phyloP scores from a whole-genome alignment of 768 basidiomycete genomes.

The Dioszegia aurantiaca region DNA sequence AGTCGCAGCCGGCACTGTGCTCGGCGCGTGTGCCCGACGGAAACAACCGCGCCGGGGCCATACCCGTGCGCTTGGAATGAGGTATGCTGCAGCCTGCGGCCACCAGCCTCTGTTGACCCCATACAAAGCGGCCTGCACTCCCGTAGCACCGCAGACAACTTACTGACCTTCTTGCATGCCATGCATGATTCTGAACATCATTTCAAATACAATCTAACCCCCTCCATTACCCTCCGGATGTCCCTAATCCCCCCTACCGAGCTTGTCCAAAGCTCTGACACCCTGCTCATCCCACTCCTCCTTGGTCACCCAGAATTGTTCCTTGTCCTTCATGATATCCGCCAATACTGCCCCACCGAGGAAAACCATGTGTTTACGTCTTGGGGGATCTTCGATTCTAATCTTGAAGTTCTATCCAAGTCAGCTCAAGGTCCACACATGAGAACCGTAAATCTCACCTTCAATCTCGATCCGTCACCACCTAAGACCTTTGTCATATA shows the following conservation, averaged over 20 bases:
- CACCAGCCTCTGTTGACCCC: too few relatives aligned
- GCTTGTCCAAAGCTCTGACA: conserved; percentile 72
- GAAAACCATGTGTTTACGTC: conserved; percentile 99
- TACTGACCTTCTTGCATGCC: background rate
- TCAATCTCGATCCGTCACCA: conserved; percentile 76
- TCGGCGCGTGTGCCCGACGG: too few relatives aligned
- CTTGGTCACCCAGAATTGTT: conserved; percentile 92
- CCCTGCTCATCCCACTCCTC: conserved; percentile 97
- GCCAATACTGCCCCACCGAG: conserved; percentile 96
- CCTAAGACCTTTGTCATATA: conserved; percentile 85
- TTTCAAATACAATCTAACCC: conserved; percentile 1
- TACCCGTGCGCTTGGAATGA: too few relatives aligned
- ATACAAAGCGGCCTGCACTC: too few relatives aligned
- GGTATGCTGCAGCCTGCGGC: too few relatives aligned
- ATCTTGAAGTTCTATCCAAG: conserved; percentile 92
- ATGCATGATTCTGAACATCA: background rate
- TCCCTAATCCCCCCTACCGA: conserved; percentile 61
- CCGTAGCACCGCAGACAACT: too few relatives aligned
- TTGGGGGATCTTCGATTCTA: conserved; percentile 94
- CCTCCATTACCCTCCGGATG: background rate
- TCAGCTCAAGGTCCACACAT: background rate
- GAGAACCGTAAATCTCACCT: conserved; percentile 61
- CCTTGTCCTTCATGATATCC: conserved; percentile 93
- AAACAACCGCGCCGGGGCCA: too few relatives aligned
- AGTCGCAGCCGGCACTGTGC: too few relatives aligned